These are phyloP conservation scores for Candida golubevii DNA, from an alignment of 805 yeast genomes.

Conservation along the genomic window DNA sequence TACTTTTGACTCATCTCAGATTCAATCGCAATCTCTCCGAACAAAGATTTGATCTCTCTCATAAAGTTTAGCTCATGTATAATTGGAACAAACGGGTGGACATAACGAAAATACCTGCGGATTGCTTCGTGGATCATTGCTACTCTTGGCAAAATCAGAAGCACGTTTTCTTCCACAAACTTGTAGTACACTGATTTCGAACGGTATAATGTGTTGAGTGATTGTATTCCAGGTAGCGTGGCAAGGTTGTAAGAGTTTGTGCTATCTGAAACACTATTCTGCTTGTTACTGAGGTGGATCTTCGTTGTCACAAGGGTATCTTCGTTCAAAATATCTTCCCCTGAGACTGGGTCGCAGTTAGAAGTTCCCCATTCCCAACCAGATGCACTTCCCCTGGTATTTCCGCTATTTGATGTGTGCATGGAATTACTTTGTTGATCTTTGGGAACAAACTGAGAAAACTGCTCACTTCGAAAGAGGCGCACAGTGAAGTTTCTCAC, in stretches of 20 bases:
- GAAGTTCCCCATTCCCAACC: not conserved
- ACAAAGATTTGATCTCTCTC: constrained; percentile 23
- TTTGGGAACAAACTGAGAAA: constrained; percentile 25
- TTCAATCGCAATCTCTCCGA: constrained; percentile 13
- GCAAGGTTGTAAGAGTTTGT: not conserved
- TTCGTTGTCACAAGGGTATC: constrained; percentile 29
- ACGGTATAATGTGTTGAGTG: constrained; percentile 18
- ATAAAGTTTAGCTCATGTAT: constrained; percentile 28
- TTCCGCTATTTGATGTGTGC: not conserved
- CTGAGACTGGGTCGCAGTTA: constrained; percentile 13
- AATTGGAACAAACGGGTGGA: constrained; percentile 37
- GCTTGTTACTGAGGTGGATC: constrained; percentile 14
- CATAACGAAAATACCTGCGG: constrained; percentile 34
- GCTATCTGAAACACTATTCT: not conserved
- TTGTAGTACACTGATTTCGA: constrained; percentile 23
- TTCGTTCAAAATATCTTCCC: constrained; percentile 19
- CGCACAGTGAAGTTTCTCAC: constrained; percentile 32
- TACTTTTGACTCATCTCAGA: constrained; percentile 13
- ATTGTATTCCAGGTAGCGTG: constrained; percentile 15
- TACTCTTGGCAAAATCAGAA: constrained; percentile 29
- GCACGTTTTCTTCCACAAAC: constrained; percentile 25
- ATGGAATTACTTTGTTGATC: constrained; percentile 6
- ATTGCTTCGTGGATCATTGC: constrained; percentile 23
- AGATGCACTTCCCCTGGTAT: not conserved
- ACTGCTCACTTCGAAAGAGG: constrained; percentile 32